Percentiles rank a stretch among this genome's conserved stretches.
phyloP scores from a whole-genome alignment of 2,329 filamentous ascomycete species.

The Talaromyces pinophilus region DNA sequence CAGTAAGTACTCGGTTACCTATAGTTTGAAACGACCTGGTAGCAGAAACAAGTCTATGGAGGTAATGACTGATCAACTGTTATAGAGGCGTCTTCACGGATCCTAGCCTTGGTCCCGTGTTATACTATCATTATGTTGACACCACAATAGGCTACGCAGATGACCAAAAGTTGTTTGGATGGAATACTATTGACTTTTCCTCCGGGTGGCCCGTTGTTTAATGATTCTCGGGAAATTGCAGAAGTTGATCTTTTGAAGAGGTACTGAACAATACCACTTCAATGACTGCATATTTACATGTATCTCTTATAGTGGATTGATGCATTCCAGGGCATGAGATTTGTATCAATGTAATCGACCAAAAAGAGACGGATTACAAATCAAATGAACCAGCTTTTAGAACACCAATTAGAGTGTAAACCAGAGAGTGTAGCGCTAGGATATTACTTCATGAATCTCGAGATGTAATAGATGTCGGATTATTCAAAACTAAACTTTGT shows the following conservation, averaged over 20 bases:
- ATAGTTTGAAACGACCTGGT: not conserved
- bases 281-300: no score
- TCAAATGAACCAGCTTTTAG: no score
- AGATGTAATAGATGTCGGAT: not conserved
- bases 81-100: constrained; percentile 36
- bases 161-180: constrained; percentile 49
- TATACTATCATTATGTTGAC: constrained; percentile 66
- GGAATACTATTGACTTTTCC: constrained; percentile 48
- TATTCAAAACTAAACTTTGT: no score
- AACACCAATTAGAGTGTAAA: no score
- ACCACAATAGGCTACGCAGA: constrained; percentile 56
- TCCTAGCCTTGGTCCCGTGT: constrained; percentile 51
- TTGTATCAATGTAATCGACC: not conserved
- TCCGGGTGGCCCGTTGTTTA: constrained; percentile 48
- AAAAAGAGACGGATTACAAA: not conserved
- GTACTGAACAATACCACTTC: not conserved
- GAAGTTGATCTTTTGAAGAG: not conserved
- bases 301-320: no score
- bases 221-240: not conserved
- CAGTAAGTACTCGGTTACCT: constrained; percentile 52
- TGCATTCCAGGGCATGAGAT: not conserved
- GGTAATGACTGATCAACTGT: not conserved
- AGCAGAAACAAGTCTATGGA: not conserved
- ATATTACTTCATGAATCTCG: not conserved
- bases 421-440: not conserved